Base-by-base conservation (phyloP, 176 grass and related monocot genomes). In the Juncus effusus region DNA sequence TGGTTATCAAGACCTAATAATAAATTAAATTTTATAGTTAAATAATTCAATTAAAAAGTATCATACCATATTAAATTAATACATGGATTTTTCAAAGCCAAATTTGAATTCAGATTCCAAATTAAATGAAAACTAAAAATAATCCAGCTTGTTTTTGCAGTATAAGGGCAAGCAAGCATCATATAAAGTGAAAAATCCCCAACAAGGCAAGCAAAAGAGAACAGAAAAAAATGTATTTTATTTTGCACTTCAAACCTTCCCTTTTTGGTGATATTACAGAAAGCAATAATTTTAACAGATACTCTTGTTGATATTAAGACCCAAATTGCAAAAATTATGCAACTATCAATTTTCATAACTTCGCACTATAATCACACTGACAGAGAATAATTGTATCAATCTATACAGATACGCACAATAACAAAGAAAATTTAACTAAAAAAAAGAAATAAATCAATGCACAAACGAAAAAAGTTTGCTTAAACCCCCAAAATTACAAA, bases 251-350 rank as follows among this genome's bases (percentile, higher is more conserved):
- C 7, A 40, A 65, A 14, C 13, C 42, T 10, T 35, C 6, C 19
- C 19, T 65, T 65, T 16, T 13, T 4, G 49, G 4, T 47, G 28
- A 51, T 6, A 51, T n/a, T 44, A 66, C 40, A 28, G 42, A 66
- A 66, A 36, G 54, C n/a, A 57, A 51, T 10, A 13, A 52, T 67
- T 6, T 51, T 52, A 13, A 28, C 15, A 51, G 64, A 67, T 53
- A 67, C 19, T 28, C 19, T 28, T 28, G 19, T 28, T 28, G 19
- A 28, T 28, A 47, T 47, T 47, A 6, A 47, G 4, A 47, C 44
- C 44, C 19, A 28, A 28, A n/a, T 1, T 42, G 11, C 13, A 36
- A 38, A n/a, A 65, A 53, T 28, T 28, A 28, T n/a, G 37, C 7
- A 50, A 74, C 9, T 47, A 9, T 13, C 3, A 36, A 12, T 36